Percentiles rank a stretch among this genome's conserved stretches.
phyloP scores from a whole-genome alignment of 2,329 filamentous ascomycete genomes.

The Hypoxylon rubiginosum region DNA sequence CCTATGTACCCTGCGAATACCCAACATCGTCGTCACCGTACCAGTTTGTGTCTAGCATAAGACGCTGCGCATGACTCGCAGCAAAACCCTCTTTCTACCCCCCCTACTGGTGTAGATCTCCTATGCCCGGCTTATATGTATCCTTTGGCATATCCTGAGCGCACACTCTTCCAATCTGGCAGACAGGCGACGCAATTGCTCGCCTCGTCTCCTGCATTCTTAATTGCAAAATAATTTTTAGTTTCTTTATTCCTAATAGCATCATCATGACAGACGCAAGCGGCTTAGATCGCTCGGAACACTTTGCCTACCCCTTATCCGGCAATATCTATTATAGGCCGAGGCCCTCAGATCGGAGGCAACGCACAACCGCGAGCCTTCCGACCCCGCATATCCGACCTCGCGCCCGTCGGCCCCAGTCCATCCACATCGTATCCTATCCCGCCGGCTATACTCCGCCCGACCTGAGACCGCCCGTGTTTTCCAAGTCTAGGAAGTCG shows the following conservation, averaged over 20 bases:
- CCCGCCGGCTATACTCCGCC: slow-evolving; percentile 59
- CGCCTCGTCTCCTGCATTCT: slow-evolving; percentile 23
- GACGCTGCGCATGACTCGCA: slow-evolving; percentile 34
- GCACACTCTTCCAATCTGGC: slow-evolving; percentile 11
- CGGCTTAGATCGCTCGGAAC: slow-evolving; percentile 39
- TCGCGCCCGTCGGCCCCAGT: slow-evolving; percentile 64
- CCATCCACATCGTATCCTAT: slow-evolving; percentile 66
- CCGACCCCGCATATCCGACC: slow-evolving; percentile 62
- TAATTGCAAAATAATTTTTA: slow-evolving; percentile 28
- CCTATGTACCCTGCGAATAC: slow-evolving; percentile 13
- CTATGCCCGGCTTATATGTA: slow-evolving; percentile 25
- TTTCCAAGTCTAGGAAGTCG: slow-evolving; percentile 62
- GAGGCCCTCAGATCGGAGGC: slow-evolving; percentile 43
- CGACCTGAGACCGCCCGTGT: slow-evolving; percentile 58
- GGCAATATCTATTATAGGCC: slow-evolving; percentile 51
- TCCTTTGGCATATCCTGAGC: slow-evolving; percentile 24
- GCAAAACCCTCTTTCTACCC: slow-evolving; percentile 7
- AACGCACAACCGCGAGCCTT: slow-evolving; percentile 44
- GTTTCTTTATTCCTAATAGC: slow-evolving; percentile 44
- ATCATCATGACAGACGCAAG: slow-evolving; percentile 49
- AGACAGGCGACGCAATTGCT: slow-evolving; percentile 24
- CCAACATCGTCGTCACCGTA: slow-evolving; percentile 19
- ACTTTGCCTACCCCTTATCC: slow-evolving; percentile 41
- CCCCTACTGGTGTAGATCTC: slow-evolving; percentile 17
- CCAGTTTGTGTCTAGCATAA: slow-evolving; percentile 24